Base-by-base conservation (phyloP, 352 stramenopile genomes). In the Phytopythium oedochilum region DNA sequence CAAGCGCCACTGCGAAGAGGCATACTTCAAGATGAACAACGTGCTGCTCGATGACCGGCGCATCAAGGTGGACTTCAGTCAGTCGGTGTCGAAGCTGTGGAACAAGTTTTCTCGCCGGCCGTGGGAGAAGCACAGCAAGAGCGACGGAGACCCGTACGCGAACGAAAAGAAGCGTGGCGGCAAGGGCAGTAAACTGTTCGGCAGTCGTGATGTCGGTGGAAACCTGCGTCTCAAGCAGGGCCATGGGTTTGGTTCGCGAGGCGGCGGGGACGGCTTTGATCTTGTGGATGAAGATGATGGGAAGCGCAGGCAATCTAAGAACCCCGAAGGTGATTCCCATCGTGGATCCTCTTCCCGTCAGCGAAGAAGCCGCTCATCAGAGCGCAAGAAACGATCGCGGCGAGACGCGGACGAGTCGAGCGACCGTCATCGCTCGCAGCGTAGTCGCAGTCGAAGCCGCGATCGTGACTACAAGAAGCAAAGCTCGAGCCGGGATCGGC, bases 11-110 rank as follows among this genome's bases (percentile, higher is more conserved):
- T 98, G 95, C 53, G 83, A 96, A 53, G 81, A 98, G 68, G 97
- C 97, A 10, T 99, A 98, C 68, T 97, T 98, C 57, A 99, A 99
- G 85, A 99, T 99, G 97, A 99, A 99, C 76, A 99, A 99, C 79
- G 96, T 98, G 14, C 69, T 99, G 25, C 88, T 99, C 20, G 97
- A 99, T 75, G 97, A 99, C 67, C 85, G 97, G 20, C 87, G 96
- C 31, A 89, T 94, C 55, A 94, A 94, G 64, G 85, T 94, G 26
- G 97, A 99, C 70, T 99, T 99, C 56, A 98, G 84, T 60, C 97
- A 99, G 65, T 98, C 91, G 29, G 97, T 99, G 2, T 92, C 95
- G 8, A 99, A 99, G 67, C 71, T 99, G 8, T 99, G 97, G 97
- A 97, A 98, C 71, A 88, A 91, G 47, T 74, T 90, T 59, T 78